Evolutionary conservation across 208 protist species (phyloP).

Genomic region (Leishmania tropica): DNA sequence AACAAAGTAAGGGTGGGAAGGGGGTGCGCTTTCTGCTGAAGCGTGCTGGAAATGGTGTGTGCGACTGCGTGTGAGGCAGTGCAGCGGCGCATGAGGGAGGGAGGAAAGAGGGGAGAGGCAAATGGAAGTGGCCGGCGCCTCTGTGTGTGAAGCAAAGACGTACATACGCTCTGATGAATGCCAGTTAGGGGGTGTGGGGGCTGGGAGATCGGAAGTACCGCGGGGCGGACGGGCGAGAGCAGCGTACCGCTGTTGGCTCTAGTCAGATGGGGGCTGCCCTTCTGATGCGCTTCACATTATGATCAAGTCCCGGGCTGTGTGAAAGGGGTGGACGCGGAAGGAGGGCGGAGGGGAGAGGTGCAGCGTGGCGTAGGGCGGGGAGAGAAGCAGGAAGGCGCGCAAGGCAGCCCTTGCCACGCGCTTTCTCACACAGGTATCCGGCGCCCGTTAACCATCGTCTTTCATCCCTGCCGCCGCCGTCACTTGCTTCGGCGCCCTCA

Average conservation of each 20-base stretch:
- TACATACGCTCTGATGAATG: not conserved
- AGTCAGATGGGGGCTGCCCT: not conserved
- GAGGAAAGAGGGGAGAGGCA: not conserved
- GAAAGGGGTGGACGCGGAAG: not conserved
- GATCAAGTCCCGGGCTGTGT: not conserved
- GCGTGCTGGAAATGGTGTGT: not conserved
- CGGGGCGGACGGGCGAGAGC: not conserved
- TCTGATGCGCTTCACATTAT: not conserved
- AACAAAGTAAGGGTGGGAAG: not conserved
- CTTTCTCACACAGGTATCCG: not conserved
- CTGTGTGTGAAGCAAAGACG: not conserved
- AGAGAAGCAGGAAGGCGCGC: not conserved
- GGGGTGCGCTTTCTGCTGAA: not conserved
- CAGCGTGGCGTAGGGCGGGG: not conserved
- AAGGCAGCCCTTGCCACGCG: not conserved
- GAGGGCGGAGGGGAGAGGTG: not conserved
- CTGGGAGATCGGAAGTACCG: not conserved
- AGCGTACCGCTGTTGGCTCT: not conserved
- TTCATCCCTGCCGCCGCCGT: not conserved
- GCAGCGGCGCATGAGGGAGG: not conserved
- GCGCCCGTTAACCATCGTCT: not conserved
- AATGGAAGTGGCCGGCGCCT: not conserved
- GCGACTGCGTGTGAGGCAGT: not conserved
- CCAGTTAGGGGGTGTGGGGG: not conserved
- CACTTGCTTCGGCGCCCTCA: not conserved